phyloP scores from a whole-genome alignment of 495 filamentous ascomycete species.

The Penicillium salamii region DNA sequence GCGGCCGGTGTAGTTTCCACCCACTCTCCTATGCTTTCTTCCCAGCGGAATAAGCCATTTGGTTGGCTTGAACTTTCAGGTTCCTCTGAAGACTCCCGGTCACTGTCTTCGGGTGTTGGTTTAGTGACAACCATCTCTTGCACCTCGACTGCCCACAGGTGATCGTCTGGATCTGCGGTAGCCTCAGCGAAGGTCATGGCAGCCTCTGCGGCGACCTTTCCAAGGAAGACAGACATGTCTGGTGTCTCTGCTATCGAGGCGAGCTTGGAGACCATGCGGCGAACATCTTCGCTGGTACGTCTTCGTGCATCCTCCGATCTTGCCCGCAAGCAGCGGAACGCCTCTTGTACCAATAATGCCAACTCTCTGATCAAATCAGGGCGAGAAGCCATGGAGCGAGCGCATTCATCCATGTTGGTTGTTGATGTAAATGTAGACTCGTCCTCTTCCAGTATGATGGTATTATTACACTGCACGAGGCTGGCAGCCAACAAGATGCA shows the following conservation, averaged over 20 bases:
- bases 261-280: conserved; percentile 30
- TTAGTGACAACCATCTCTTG: conserved; percentile 32
- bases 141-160: conserved; percentile 47
- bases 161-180: conserved; percentile 45
- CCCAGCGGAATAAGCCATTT: conserved; percentile 48
- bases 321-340: conserved; percentile 36
- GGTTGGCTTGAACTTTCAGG: conserved; percentile 6
- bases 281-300: conserved; percentile 24
- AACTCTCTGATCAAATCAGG: conserved; percentile 38
- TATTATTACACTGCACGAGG: conserved; percentile 33
- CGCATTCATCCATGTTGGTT: conserved; percentile 14
- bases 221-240: conserved; percentile 30
- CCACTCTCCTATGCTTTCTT: conserved; percentile 56
- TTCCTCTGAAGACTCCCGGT: conserved; percentile 15
- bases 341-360: conserved; percentile 32
- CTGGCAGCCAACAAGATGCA: conserved; percentile 35
- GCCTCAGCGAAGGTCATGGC: conserved; percentile 48
- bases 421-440: conserved; percentile 3
- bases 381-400: conserved; percentile 22
- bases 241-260: conserved; percentile 18
- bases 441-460: conserved; percentile 6
- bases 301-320: conserved; percentile 21
- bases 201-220: conserved; percentile 43
- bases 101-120: conserved; percentile 10
- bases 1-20: conserved; percentile 43